These are phyloP conservation scores for Parathielavia appendiculata DNA, from an alignment of 495 filamentous ascomycete genomes.

Conservation along the genomic window DNA sequence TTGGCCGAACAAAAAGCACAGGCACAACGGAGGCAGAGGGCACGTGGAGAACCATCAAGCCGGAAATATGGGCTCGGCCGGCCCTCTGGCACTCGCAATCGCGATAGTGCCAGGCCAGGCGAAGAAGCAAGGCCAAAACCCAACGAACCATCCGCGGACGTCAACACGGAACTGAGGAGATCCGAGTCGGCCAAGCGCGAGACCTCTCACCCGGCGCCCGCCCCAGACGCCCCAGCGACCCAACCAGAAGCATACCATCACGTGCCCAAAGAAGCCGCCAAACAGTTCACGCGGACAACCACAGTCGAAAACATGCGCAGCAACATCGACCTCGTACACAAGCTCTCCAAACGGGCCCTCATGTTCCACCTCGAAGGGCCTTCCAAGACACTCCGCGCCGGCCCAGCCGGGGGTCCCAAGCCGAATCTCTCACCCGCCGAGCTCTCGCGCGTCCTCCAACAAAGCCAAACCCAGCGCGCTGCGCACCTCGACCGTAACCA, in stretches of 20 bases:
- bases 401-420: background rate
- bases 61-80: background rate
- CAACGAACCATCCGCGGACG: constrained; percentile 11
- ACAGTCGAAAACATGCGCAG: constrained; percentile 37
- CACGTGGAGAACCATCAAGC: background rate
- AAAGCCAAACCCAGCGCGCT: constrained; percentile 24
- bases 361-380: constrained; percentile 30
- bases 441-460: constrained; percentile 13
- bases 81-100: background rate
- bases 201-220: constrained; percentile 2
- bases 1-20: constrained; percentile 41
- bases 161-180: constrained; percentile 18
- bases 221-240: background rate
- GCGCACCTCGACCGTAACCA: constrained; percentile 30
- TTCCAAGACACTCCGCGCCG: background rate
- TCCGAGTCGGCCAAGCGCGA: constrained; percentile 24
- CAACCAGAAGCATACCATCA: constrained; percentile 31
- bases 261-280: constrained; percentile 44
- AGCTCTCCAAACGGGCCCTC: constrained; percentile 33
- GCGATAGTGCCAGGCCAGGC: constrained; percentile 6
- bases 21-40: constrained; percentile 16
- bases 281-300: constrained; percentile 46
- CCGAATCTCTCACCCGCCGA: constrained; percentile 14
- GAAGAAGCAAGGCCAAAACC: constrained; percentile 10
- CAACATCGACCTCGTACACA: constrained; percentile 24